A percentile compares a stretch with the other conserved stretches of the same genome.
These are phyloP conservation scores for Beauveria sp. DNA, from an alignment of 2,329 filamentous ascomycete genomes.

Conservation along the genomic window DNA sequence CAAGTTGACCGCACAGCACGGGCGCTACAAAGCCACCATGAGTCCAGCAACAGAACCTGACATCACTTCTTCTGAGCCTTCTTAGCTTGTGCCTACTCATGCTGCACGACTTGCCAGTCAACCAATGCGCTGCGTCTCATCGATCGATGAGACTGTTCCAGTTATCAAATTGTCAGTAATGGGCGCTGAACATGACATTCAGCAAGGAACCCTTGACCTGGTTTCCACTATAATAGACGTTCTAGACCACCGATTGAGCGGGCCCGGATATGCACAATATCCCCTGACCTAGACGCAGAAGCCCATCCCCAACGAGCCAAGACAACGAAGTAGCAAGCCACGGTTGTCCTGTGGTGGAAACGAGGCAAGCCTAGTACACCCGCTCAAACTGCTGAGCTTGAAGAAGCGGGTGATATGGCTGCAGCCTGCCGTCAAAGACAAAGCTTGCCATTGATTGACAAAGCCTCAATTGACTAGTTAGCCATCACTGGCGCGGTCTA, in stretches of 20 bases:
- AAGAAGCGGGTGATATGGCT: not conserved
- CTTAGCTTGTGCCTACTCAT: not conserved
- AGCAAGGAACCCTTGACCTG: not conserved
- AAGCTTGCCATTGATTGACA: not conserved
- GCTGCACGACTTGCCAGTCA: not conserved
- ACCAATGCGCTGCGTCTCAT: slow-evolving; percentile 2
- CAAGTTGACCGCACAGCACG: too few species aligned
- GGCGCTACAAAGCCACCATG: too few species aligned
- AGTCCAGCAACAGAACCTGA: too few species aligned
- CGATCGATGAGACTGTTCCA: slow-evolving; percentile 7
- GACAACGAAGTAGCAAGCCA: not conserved
- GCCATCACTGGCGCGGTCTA: not conserved
- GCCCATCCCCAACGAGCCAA: not conserved
- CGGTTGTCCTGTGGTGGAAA: slow-evolving; percentile 5
- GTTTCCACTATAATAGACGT: slow-evolving; percentile 7
- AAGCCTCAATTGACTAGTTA: not conserved
- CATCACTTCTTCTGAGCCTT: too few species aligned
- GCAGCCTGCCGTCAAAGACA: not conserved
- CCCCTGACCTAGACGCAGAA: not conserved
- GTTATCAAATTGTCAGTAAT: not conserved
- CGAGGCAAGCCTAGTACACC: not conserved
- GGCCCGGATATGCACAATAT: slow-evolving; percentile 8
- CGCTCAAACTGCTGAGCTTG: not conserved
- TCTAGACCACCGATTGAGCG: slow-evolving; percentile 11
- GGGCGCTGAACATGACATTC: not conserved